Base-by-base conservation (phyloP, 208 protist genomes). In the Wallacemonas sp. region DNA sequence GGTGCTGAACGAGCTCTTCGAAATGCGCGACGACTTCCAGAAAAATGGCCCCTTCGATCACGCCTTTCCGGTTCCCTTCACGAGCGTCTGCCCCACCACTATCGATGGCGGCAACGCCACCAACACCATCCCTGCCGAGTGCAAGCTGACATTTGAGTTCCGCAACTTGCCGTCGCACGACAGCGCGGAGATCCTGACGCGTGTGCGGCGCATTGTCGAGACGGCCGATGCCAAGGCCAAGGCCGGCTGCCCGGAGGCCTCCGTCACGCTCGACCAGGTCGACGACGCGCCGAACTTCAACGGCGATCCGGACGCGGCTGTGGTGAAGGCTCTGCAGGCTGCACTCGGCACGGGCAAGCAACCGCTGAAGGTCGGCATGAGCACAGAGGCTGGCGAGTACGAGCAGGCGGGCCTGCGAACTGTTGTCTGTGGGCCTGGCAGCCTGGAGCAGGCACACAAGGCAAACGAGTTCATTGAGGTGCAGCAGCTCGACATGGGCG, bases 401-500 rank as follows among this genome's bases (percentile, higher is more conserved):
- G 76, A 85, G 42, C 44, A 38, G 25, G 49, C 76, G 25, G 81
- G 84, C 55, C 71, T 87, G n/a, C 72, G 67, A 32, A 72, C 79
- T 23, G 70, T 85, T 16, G 77, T 91, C 28, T 87, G 80, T 72
- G 84, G 84, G 3, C 84, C 84, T 8, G 84, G 81, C 38, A 75
- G 57, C 61, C 85, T 87, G 48, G 70, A 77, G 12, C 80, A 87
- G 61, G 84, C 84, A 45, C 84, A 91, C 77, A 74, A 83, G 61
- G 57, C 76, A 5, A 82, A 91, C 70, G 84, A 91, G 68, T 91
- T 86, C 59, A 71, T 91, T 25, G 45, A 66, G 12, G 38, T 87
- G 57, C 76, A 85, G 33, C 76, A 91, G 64, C 75, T 87, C 39
- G 68, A 80, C 44, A 85, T 70, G 50, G 73, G 80, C 45, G 57